A percentile compares a stretch with the other conserved stretches of the same genome.
Evolutionary conservation across 1,284 basidiomycete species (phyloP).

Genomic region (Psilocybe mexicana): DNA sequence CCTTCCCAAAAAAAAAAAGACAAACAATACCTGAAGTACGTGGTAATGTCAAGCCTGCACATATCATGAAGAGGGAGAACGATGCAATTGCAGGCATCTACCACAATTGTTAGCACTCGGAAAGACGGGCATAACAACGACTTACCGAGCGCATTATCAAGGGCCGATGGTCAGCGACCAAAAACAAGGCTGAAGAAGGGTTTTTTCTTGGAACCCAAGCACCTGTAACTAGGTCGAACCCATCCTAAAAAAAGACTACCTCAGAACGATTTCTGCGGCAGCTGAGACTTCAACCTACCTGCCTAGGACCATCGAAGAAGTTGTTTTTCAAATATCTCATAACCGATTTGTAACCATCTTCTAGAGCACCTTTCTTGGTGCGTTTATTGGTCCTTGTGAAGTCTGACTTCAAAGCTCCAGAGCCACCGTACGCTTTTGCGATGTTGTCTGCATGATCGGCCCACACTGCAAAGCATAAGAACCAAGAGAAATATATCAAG

Average conservation of each 20-base stretch:
- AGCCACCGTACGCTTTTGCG: conserved; percentile 91
- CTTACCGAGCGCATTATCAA: conserved; percentile 81
- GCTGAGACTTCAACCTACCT: conserved; percentile 45
- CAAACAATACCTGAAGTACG: conserved; percentile 73
- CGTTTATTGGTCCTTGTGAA: conserved; percentile 94
- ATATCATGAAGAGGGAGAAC: conserved; percentile 86
- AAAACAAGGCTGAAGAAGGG: conserved; percentile 60
- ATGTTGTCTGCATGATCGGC: conserved; percentile 95
- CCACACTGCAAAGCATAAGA: conserved; percentile 72
- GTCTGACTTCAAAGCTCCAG: conserved; percentile 96
- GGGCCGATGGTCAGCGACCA: conserved; percentile 80
- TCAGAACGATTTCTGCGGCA: not conserved
- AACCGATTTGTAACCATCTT: conserved; percentile 88
- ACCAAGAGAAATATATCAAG: not conserved
- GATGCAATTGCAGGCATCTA: conserved; percentile 85
- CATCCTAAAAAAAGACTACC: conserved; percentile 59
- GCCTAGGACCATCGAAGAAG: conserved; percentile 93
- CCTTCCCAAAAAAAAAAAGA: conserved; percentile 10
- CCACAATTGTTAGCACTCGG: conserved; percentile 13
- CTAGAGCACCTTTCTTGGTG: conserved; percentile 75
- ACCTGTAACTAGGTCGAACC: conserved; percentile 93
- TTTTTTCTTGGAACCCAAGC: conserved; percentile 82
- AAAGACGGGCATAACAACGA: conserved; percentile 15
- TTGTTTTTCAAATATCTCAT: conserved; percentile 96
- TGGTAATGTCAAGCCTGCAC: conserved; percentile 81